These are phyloP conservation scores for Rhynchospora breviuscula DNA, from an alignment of 176 grass and related monocot genomes.

Conservation along the genomic window DNA sequence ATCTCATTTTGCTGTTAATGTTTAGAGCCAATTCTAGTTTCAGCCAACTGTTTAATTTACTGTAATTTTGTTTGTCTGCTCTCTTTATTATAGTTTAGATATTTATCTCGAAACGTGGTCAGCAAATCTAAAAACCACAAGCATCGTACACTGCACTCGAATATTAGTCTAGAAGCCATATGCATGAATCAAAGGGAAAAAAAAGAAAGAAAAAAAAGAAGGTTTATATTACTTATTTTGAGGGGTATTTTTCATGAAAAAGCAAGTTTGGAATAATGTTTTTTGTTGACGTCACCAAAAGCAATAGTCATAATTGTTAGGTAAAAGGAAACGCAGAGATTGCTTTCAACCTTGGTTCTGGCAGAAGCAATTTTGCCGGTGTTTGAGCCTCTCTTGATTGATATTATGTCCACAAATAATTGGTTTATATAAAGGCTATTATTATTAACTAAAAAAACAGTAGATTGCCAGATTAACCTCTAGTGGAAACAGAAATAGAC, in stretches of 20 bases:
- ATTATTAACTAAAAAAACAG: neutral
- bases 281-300: neutral
- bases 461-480: neutral
- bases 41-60: neutral
- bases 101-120: neutral
- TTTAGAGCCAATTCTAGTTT: neutral
- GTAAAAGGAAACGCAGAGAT: neutral
- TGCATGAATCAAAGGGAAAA: neutral
- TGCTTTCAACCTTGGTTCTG: neutral
- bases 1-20: neutral
- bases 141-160: conserved; percentile 6
- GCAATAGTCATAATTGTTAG: neutral
- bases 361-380: neutral
- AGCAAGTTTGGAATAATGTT: neutral
- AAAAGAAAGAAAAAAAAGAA: neutral
- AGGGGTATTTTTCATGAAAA: neutral
- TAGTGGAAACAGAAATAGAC: neutral
- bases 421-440: neutral
- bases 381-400: neutral
- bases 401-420: neutral
- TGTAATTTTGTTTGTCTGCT: neutral
- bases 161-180: neutral
- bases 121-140: neutral
- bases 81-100: neutral
- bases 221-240: neutral